Base-by-base conservation (phyloP, 495 filamentous ascomycete species). In the Penicillium angulare region DNA sequence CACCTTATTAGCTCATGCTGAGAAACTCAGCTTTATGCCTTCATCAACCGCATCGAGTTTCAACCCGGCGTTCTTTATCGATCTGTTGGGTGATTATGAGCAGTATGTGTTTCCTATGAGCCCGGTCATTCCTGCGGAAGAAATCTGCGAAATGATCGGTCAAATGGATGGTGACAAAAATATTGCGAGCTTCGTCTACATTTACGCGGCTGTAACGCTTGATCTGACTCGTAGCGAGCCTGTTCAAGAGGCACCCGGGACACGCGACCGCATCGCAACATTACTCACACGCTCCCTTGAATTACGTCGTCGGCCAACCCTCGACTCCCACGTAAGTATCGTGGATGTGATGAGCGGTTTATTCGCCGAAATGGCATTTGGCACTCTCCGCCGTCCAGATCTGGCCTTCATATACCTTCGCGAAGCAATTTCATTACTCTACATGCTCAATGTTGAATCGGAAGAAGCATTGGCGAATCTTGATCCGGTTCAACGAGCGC, bases 341-440 rank as follows among this genome's bases (percentile, higher is more conserved):
- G 41, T 58, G 4, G 47, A 52, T 32, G 53, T 55, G 7, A 58
- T 63, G 44, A 50, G 50, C 16, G 47, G 44, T 18, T 33, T 65
- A 22, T 63, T 60, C 49, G 58, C 59, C 26, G 59, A 65, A 36
- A 65, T 65, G 59, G 57, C 56, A 43, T 59, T 47, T 35, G 55
- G 63, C 44, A 55, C 59, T 13, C 49, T 63, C 3, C 56, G 62
- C 33, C 54, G 57, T 22, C 49, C 56, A 18, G 64, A 67, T 7
- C 53, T 65, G 13, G 64, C 61, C 21, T 65, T 65, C 35, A 53
- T 65, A 33, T 65, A 67, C 38, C 64, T 67, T 6, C 61, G 64
- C 22, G 59, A 67, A 50, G 61, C 61, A 40, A 60, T 67, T 12
- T 63, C 53, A 21, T 49, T 65, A 44, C 39, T 65, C 23, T 61